Evolutionary conservation across 1,284 basidiomycete genomes (phyloP), one percentile per base, ranked within the genome.

Genomic region (Rhizoctonia solani): DNA sequence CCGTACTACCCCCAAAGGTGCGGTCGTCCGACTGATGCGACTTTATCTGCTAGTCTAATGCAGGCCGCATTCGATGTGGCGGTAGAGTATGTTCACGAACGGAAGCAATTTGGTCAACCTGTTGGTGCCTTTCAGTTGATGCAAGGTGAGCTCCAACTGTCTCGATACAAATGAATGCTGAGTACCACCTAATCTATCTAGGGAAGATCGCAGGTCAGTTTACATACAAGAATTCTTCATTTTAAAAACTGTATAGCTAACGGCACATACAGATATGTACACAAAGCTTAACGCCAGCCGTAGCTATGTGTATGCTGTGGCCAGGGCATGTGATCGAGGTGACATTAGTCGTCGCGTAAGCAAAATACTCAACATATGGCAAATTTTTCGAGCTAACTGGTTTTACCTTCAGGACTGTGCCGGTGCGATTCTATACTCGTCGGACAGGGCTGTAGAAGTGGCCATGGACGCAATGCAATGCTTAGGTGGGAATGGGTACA

Each of bases 91-190:
- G 85, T 94, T 6, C 95, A 98, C 76, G 87, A 95, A 69, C 84
- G 95, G 71, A 87, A 93, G 77, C 95, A 98, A 75, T 98, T 98
- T 73, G 91, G 88, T 44, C 84, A 87, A 73, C 86, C 88, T 3
- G 83, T 98, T 54, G 95, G 89, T n/a, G 88, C 89, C 37, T 97
- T 98, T 81, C 95, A 98, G 77, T 78, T 97, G 63, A 95, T 98
- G 88, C 95, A 98, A 85, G 95, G 92, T 85, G 78, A 80, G 73
- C n/a, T n/a, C n/a, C n/a, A n/a, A n/a, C 74, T 81, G 68, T 80
- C 81, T 41, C n/a, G 44, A n/a, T 14, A 29, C 41, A 46, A 44
- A 32, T 54, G 47, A 42, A 46, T 46, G 47, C 47, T 50, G 29
- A 34, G 37, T 30, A 63, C 30, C 25, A 9, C 21, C 25, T 30